These are phyloP conservation scores for Lepidium aucheri DNA, from an alignment of 345 rosid species.

Conservation along the genomic window DNA sequence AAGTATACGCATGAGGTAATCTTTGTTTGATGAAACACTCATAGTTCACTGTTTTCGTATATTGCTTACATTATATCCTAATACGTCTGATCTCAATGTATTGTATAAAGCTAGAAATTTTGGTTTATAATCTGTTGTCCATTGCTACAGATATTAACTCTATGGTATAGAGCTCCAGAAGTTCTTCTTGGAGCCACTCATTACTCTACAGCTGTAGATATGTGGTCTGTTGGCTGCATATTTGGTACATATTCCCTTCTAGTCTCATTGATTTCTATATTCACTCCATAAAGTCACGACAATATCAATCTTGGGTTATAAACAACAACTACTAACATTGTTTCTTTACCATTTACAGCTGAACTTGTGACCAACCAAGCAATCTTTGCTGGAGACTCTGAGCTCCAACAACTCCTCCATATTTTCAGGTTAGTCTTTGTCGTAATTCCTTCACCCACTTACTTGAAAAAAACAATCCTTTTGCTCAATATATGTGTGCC, in stretches of 20 bases:
- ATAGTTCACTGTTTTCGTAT: not conserved
- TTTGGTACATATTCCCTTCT: constrained; percentile 46
- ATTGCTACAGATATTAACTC: constrained; percentile 62
- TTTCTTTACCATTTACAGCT: constrained; percentile 31
- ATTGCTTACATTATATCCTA: not conserved
- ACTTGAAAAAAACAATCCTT: not conserved
- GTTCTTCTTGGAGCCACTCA: constrained; percentile 92
- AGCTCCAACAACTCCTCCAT: constrained; percentile 90
- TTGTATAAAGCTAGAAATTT: not conserved
- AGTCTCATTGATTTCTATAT: not conserved
- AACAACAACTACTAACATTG: not conserved
- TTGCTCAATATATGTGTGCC: not conserved
- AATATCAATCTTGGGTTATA: not conserved
- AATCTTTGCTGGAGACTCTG: constrained; percentile 89
- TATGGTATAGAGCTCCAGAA: constrained; percentile 98
- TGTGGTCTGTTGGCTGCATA: constrained; percentile 93
- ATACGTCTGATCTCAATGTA: not conserved
- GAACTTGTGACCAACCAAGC: constrained; percentile 84
- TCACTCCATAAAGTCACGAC: not conserved
- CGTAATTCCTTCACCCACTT: not conserved
- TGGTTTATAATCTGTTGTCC: not conserved
- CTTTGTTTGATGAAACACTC: not conserved
- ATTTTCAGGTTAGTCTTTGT: constrained; percentile 55
- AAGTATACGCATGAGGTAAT: constrained; percentile 93
- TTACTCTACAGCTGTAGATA: constrained; percentile 93